These are phyloP conservation scores for Pseudocercospora musae DNA, from an alignment of 2,329 filamentous ascomycete genomes.

Conservation along the genomic window DNA sequence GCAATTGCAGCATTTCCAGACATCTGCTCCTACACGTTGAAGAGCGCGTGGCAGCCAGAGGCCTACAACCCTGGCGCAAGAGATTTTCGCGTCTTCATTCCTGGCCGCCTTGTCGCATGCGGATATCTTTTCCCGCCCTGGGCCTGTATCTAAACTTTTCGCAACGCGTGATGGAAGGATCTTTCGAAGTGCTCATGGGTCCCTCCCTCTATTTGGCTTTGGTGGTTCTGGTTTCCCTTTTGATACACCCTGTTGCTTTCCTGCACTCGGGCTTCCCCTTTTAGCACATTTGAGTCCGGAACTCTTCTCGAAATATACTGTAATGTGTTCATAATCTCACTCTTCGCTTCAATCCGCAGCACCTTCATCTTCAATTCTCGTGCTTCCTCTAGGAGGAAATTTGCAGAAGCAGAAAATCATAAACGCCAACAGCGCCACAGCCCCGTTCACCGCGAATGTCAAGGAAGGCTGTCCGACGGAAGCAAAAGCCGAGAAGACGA, in stretches of 20 bases:
- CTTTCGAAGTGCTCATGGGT: not conserved
- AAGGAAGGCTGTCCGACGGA: conserved; percentile 57
- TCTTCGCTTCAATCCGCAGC: not conserved
- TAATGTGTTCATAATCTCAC: not conserved
- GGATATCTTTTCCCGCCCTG: not conserved
- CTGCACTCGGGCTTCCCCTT: not conserved
- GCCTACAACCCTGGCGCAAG: not conserved
- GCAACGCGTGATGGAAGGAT: not conserved
- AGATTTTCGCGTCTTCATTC: not conserved
- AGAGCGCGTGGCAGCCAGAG: not conserved
- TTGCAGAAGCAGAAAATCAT: conserved; percentile 44
- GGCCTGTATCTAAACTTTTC: not conserved
- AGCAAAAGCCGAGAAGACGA: conserved; percentile 63
- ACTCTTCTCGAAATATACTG: not conserved
- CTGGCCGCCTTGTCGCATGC: not conserved
- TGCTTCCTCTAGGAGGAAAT: conserved; percentile 46
- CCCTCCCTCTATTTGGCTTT: not conserved
- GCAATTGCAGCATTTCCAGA: not conserved
- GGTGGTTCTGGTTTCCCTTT: not conserved
- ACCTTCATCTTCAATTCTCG: conserved; percentile 20
- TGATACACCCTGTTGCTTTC: not conserved
- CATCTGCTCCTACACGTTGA: not conserved
- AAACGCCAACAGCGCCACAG: conserved; percentile 54
- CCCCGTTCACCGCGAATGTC: conserved; percentile 67
- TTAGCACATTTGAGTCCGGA: not conserved